phyloP scores from a whole-genome alignment of 2,329 filamentous ascomycete genomes.

The Ceratocystis eucalypticola region DNA sequence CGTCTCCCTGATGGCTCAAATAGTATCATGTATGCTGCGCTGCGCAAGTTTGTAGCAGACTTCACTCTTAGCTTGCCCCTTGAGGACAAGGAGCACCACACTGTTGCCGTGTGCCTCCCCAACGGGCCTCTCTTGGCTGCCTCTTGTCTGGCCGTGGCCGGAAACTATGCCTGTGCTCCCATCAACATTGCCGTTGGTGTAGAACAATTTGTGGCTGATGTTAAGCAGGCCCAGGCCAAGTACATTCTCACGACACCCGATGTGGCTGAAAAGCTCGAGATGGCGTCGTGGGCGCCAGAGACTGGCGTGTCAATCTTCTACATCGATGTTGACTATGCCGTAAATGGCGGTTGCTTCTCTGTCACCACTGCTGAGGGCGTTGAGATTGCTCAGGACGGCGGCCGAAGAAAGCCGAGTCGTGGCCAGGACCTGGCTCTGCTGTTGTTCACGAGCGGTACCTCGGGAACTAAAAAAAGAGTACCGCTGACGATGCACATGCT shows the following conservation, averaged over 20 bases:
- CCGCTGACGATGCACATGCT: constrained; percentile 39
- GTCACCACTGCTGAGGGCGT: constrained; percentile 21
- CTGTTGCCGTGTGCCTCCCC: constrained; percentile 38
- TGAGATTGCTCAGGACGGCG: constrained; percentile 16
- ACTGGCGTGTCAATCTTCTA: constrained; percentile 30
- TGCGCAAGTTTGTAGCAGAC: constrained; percentile 25
- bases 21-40: constrained; percentile 26
- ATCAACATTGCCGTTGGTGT: constrained; percentile 36
- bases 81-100: constrained; percentile 26
- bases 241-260: constrained; percentile 33
- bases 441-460: constrained; percentile 45
- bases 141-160: constrained; percentile 35
- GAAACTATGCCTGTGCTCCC: constrained; percentile 39
- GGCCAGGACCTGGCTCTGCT: constrained; percentile 37
- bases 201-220: constrained; percentile 39
- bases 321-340: constrained; percentile 28
- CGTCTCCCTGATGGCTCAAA: constrained; percentile 22
- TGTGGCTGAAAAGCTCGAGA: constrained; percentile 30
- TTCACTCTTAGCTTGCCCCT: constrained; percentile 26
- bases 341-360: constrained; percentile 25
- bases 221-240: constrained; percentile 34
- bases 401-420: constrained; percentile 26
- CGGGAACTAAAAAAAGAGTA: constrained; percentile 45
- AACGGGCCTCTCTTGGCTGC: constrained; percentile 42
- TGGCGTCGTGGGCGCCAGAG: constrained; percentile 25